Evolutionary conservation across 345 rosid species (phyloP).

Genomic region (Euphorbia lathyris): DNA sequence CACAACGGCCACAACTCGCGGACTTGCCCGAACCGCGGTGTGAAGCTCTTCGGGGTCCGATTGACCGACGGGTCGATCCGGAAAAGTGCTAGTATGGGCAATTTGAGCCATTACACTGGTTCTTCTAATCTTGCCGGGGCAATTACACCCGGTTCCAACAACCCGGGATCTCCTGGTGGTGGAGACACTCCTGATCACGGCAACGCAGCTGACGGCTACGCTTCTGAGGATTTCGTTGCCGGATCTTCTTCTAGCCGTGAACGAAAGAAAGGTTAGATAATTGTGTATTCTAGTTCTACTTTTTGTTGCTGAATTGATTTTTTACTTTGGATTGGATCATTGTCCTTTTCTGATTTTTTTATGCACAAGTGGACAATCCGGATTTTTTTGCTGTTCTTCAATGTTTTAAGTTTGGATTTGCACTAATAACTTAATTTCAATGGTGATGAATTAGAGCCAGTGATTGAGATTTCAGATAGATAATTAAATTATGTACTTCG

Average conservation of each 20-base stretch:
- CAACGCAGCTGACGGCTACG: constrained; percentile 68
- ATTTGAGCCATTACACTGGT: constrained; percentile 28
- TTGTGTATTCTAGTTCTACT: background rate
- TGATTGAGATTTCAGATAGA: background rate
- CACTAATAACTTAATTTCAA: background rate
- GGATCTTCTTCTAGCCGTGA: constrained; percentile 93
- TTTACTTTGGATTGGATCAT: background rate
- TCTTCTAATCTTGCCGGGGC: constrained; percentile 18
- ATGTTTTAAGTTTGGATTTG: background rate
- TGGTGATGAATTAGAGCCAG: background rate
- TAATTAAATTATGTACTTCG: no score
- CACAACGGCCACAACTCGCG: constrained; percentile 38
- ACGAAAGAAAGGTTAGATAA: constrained; percentile 73
- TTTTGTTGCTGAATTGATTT: background rate
- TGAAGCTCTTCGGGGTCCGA: constrained; percentile 37
- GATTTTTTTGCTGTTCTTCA: background rate
- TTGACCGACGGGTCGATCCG: constrained; percentile 49
- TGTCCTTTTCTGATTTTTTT: no score
- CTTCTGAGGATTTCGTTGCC: constrained; percentile 91
- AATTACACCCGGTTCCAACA: constrained; percentile 35
- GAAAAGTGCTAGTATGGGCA: constrained; percentile 38
- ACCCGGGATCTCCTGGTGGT: constrained; percentile 60
- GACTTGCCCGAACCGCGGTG: constrained; percentile 36
- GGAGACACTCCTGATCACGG: constrained; percentile 59
- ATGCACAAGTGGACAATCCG: background rate